A percentile compares a stretch with the other conserved stretches of the same genome.
Evolutionary conservation across 2,329 filamentous ascomycete genomes (phyloP).

Genomic region (Simplicillium aogashimaense): DNA sequence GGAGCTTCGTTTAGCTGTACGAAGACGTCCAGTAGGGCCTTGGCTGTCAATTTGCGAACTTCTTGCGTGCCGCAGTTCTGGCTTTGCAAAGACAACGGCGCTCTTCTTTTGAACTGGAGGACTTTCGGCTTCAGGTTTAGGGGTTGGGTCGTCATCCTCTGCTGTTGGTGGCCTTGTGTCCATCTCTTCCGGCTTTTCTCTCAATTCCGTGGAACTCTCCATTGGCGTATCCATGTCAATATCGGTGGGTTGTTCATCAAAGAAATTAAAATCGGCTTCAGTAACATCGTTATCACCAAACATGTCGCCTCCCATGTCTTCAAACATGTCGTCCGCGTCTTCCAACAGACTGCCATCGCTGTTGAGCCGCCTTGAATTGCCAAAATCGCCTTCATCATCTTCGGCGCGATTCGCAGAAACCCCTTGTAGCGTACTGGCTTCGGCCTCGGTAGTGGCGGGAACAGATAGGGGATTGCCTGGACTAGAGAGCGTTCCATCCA

Average conservation of each 20-base stretch:
- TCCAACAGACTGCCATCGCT: slow-evolving; percentile 29
- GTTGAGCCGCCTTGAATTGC: slow-evolving; percentile 35
- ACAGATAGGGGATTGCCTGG: slow-evolving; percentile 33
- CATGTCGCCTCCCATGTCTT: slow-evolving; percentile 57
- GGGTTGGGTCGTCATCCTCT: slow-evolving; percentile 7
- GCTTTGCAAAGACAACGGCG: slow-evolving; percentile 43
- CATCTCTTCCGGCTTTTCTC: slow-evolving; percentile 5
- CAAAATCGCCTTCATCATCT: slow-evolving; percentile 15
- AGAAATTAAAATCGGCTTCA: slow-evolving; percentile 77
- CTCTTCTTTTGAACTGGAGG: slow-evolving; percentile 12
- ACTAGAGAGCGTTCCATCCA: slow-evolving; percentile 46
- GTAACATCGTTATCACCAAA: slow-evolving; percentile 69
- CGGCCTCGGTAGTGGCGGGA: too few species aligned
- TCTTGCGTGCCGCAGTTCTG: slow-evolving; percentile 47
- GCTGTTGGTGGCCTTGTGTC: slow-evolving; percentile 8
- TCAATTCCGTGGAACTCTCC: slow-evolving; percentile 19
- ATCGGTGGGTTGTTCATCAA: slow-evolving; percentile 51
- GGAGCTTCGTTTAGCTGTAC: slow-evolving; percentile 35
- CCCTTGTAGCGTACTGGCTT: too few species aligned
- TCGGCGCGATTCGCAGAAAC: not conserved
- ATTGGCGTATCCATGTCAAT: slow-evolving; percentile 18
- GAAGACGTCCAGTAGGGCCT: slow-evolving; percentile 5
- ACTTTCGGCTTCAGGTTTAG: slow-evolving; percentile 9
- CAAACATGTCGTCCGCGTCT: slow-evolving; percentile 53
- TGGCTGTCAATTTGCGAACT: slow-evolving; percentile 36